Evolutionary conservation across 495 filamentous ascomycete species (phyloP).

Genomic region (Staphylotrichum longicolle): DNA sequence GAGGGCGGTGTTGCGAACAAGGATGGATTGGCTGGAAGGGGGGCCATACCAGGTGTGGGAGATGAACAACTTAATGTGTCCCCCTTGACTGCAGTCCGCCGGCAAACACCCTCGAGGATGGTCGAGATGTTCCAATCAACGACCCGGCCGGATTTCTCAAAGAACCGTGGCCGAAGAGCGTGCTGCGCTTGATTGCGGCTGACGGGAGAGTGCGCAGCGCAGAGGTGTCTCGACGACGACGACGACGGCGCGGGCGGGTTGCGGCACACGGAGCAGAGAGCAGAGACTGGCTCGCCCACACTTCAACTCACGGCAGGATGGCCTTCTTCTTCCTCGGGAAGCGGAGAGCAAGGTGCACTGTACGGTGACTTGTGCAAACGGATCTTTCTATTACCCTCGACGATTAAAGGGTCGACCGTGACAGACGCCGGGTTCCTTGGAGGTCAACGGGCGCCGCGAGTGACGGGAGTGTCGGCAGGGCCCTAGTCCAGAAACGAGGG

Average conservation of each 20-base stretch:
- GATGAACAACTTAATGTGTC: conserved; percentile 99
- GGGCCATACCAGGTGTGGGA: conserved; percentile 75
- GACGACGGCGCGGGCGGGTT: conserved; percentile 8
- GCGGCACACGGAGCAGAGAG: conserved; percentile 14
- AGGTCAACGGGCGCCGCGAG: conserved; percentile 31
- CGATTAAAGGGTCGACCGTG: conserved; percentile 35
- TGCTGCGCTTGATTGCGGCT: conserved; percentile 16
- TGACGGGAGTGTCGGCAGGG: conserved; percentile 19
- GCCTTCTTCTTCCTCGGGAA: conserved; percentile 22
- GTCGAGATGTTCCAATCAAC: conserved; percentile 40
- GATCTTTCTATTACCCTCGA: conserved; percentile 38
- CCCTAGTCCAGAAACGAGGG: conserved; percentile 35
- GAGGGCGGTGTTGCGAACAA: neutral
- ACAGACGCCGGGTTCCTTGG: conserved; percentile 35
- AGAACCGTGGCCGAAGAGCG: conserved; percentile 8
- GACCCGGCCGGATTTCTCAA: conserved; percentile 20
- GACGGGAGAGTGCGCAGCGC: neutral
- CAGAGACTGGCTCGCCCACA: conserved; percentile 18
- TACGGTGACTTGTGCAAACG: conserved; percentile 37
- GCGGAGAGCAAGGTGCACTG: conserved; percentile 34
- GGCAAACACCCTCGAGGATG: conserved; percentile 26
- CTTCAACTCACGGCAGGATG: conserved; percentile 33
- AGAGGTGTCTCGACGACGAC: conserved; percentile 18
- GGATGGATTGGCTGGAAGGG: conserved; percentile 11
- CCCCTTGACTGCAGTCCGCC: conserved; percentile 58